Conservation (phyloP, 805 yeast species). For the Wickerhamiella sergipiensis region DNA sequence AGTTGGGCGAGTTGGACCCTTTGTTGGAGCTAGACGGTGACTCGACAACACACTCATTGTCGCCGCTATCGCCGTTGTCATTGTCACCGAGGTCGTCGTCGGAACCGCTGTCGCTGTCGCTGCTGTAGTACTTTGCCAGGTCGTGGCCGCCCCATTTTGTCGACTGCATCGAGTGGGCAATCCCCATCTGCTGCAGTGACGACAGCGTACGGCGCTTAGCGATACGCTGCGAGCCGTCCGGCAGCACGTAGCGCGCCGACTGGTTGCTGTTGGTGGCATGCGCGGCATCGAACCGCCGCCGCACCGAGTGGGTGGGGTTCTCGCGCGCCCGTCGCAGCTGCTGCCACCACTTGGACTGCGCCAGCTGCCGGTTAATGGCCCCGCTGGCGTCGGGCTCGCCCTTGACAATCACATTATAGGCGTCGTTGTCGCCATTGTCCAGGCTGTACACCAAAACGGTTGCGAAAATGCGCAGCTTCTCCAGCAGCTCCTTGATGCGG, state of each 20-base stretch:
- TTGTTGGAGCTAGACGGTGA: too few relatives aligned
- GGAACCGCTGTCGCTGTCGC: slow-evolving; percentile 17
- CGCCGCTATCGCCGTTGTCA: slow-evolving; percentile 6
- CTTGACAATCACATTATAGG: slow-evolving; percentile 64
- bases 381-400: slow-evolving; percentile 39
- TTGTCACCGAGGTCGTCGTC: slow-evolving; percentile 12
- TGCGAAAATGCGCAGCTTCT: slow-evolving; percentile 74
- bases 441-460: slow-evolving; percentile 63
- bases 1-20: too few relatives aligned
- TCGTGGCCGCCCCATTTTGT: slow-evolving; percentile 9
- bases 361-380: slow-evolving; percentile 37
- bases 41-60: not conserved
- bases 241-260: slow-evolving; percentile 11
- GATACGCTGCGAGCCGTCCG: slow-evolving; percentile 7
- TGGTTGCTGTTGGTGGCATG: slow-evolving; percentile 3
- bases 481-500: slow-evolving; percentile 50
- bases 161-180: slow-evolving; percentile 58
- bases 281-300: not conserved
- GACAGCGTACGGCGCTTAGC: slow-evolving; percentile 32
- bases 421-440: slow-evolving; percentile 36
- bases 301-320: slow-evolving; percentile 7
- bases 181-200: slow-evolving; percentile 60
- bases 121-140: slow-evolving; percentile 9
- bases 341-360: slow-evolving; percentile 77
- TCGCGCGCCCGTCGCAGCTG: slow-evolving; percentile 48